These are phyloP conservation scores for Coffea humblotiana DNA, from an alignment of 305 asterid genomes.

Conservation along the genomic window DNA sequence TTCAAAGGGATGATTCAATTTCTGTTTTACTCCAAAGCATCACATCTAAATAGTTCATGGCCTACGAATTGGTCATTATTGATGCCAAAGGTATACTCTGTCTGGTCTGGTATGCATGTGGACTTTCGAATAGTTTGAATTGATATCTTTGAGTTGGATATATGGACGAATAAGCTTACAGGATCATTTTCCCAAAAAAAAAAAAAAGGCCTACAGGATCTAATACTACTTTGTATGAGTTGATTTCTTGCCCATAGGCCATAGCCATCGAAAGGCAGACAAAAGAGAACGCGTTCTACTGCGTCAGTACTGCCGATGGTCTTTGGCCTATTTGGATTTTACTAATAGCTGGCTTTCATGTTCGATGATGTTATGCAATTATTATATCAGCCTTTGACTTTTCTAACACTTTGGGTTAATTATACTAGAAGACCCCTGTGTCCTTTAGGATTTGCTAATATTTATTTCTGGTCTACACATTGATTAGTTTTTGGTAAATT, in stretches of 20 bases:
- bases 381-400: neutral
- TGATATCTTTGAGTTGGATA: neutral
- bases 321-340: neutral
- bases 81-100: neutral
- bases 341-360: neutral
- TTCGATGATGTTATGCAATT: neutral
- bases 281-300: neutral
- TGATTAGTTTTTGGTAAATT: too few relatives aligned
- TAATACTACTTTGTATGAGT: neutral
- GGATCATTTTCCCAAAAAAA: neutral
- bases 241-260: neutral
- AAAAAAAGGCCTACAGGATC: neutral
- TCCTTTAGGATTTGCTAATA: neutral
- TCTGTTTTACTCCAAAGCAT: slow-evolving; percentile 24
- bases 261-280: neutral
- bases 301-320: neutral
- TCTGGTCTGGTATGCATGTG: slow-evolving; percentile 1
- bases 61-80: neutral
- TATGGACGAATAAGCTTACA: neutral
- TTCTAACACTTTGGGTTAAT: neutral
- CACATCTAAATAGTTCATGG: slow-evolving; percentile 29
- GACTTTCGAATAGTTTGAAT: slow-evolving; percentile 3
- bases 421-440: neutral
- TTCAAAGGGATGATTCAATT: slow-evolving; percentile 29
- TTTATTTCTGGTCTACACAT: too few relatives aligned